Base-by-base conservation (phyloP, 2,329 filamentous ascomycete species). In the Ambrosiella beaveri region DNA sequence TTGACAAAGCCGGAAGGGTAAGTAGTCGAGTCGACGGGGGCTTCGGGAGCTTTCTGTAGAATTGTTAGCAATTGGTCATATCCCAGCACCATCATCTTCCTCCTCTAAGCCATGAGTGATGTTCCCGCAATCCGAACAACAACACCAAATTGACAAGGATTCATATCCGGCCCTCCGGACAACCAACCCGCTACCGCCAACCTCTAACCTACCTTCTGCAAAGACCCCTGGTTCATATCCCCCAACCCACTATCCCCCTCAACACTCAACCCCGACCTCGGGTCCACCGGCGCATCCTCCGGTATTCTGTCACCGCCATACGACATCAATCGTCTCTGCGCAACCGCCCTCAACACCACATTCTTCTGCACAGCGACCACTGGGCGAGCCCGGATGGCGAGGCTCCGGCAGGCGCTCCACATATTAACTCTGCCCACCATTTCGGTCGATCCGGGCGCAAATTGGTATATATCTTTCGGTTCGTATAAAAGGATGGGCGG, bases 381-480 rank as follows among this genome's bases (percentile, higher is more conserved):
- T 51, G 71, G 67, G 62, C 68, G 65, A 44, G 70, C 63, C 57
- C 71, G 69, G 52, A 73, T 62, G 41, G 70, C 68, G 54, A 76
- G 67, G 49, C 70, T 67, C 61, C 72, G 69, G 65, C 71, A 69
- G 56, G 68, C 69, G 63, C 68, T 65, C 63, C 75, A 72, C 45
- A 80, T 63, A 62, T 74, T 75, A 63, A 79, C 68, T 68, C 27
- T 27, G 27, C 3, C 27, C 27, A 27, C 27, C 27, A 27, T 27
- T 27, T 27, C 3, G 27, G 27, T 27, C 27, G 27, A 27, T 27
- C 27, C 77, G 72, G 59, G 79, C 74, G 64, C 78, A 73, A 79
- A 83, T 82, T 59, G 61, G 50, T 51, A 9, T 49, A 9, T 35
- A 51, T 51, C 12, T 51, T 12, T 35, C 8, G n/a, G 47, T 27